phyloP scores from a whole-genome alignment of 208 protist species.

The Jaenimonas drosophilae region DNA sequence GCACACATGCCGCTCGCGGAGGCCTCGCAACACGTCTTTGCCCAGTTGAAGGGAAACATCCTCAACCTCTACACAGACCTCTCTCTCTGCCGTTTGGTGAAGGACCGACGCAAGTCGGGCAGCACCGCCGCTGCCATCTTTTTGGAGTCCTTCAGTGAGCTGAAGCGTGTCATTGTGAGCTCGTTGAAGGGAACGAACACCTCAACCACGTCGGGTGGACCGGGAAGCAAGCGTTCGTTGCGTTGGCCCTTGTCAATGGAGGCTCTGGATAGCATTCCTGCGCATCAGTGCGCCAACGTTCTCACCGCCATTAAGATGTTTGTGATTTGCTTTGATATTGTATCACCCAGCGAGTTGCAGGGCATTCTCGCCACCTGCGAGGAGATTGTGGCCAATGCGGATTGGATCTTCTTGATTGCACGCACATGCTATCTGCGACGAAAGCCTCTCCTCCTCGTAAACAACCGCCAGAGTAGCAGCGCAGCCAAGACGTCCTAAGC shows the following conservation, averaged over 20 bases:
- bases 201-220: not conserved
- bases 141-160: constrained; percentile 64
- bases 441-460: constrained; percentile 45
- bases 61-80: constrained; percentile 86
- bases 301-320: constrained; percentile 75
- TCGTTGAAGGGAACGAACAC: constrained; percentile 10
- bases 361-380: constrained; percentile 32
- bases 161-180: constrained; percentile 61
- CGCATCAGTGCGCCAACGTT: constrained; percentile 61
- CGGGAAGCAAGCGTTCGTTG: constrained; percentile 4
- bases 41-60: constrained; percentile 75
- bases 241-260: constrained; percentile 72
- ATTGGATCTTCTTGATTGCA: constrained; percentile 74
- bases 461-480: constrained; percentile 59
- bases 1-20: constrained; percentile 46
- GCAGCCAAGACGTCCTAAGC: too few species aligned
- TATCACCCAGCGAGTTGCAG: constrained; percentile 32
- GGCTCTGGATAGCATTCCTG: constrained; percentile 51
- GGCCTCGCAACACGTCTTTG: constrained; percentile 67
- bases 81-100: constrained; percentile 59
- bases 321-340: constrained; percentile 71
- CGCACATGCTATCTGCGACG: constrained; percentile 59
- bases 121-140: constrained; percentile 54
- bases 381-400: constrained; percentile 79
- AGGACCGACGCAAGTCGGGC: constrained; percentile 51